These are phyloP conservation scores for Didymosphaeria variabile DNA, from an alignment of 2,329 filamentous ascomycete genomes.

Conservation along the genomic window DNA sequence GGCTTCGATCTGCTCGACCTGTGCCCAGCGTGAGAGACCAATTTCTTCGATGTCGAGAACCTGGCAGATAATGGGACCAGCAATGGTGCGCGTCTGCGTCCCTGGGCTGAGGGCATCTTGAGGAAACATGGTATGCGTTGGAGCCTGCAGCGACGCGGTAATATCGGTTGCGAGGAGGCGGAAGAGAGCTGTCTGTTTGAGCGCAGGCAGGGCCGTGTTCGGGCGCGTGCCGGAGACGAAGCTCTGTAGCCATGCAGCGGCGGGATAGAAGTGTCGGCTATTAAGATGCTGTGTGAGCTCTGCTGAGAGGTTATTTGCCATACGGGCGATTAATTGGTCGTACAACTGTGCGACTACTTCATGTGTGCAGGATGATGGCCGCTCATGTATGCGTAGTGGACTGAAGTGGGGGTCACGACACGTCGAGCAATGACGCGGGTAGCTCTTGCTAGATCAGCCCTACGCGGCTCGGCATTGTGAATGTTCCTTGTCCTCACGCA, in stretches of 20 bases:
- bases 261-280: constrained; percentile 65
- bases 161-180: constrained; percentile 83
- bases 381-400: neutral
- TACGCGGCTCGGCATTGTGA: constrained; percentile 29
- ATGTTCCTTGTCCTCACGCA: constrained; percentile 11
- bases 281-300: constrained; percentile 63
- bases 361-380: neutral
- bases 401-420: constrained; percentile 5
- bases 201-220: constrained; percentile 70
- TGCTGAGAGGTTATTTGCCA: constrained; percentile 39
- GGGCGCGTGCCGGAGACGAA: constrained; percentile 67
- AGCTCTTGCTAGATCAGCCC: constrained; percentile 24
- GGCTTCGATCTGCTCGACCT: constrained; percentile 82
- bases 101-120: constrained; percentile 63
- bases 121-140: constrained; percentile 63
- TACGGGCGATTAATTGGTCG: constrained; percentile 24
- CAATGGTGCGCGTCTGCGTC: constrained; percentile 65
- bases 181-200: constrained; percentile 81
- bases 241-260: constrained; percentile 67
- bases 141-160: constrained; percentile 63
- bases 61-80: constrained; percentile 76
- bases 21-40: constrained; percentile 80
- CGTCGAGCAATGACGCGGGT: constrained; percentile 24
- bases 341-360: neutral
- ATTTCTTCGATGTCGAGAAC: constrained; percentile 89